phyloP scores from a whole-genome alignment of 257 asterid genomes.

The Ocimum tenuiflorum region DNA sequence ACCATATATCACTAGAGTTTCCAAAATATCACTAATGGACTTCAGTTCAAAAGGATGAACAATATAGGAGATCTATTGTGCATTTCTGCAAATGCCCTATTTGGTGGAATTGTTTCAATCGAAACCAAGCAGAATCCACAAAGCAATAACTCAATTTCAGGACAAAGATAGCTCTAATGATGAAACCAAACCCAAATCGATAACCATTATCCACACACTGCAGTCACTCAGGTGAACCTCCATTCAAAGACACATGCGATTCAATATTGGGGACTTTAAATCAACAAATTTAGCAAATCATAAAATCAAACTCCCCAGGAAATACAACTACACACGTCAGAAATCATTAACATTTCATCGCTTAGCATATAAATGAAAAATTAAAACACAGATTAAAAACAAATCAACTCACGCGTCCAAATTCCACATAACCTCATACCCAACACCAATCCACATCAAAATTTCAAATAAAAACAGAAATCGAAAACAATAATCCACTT shows the following conservation, averaged over 20 bases:
- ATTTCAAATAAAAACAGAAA: background rate
- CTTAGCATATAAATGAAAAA: background rate
- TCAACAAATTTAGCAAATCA: background rate
- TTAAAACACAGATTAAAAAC: background rate
- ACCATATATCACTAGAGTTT: background rate
- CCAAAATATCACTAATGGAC: background rate
- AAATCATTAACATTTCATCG: constrained; percentile 7
- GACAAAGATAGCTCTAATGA: background rate
- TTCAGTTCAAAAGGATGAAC: background rate
- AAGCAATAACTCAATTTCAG: background rate
- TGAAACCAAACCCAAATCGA: background rate
- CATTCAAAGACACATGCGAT: background rate
- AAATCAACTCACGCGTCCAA: background rate
- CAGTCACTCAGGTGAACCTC: constrained; percentile 6
- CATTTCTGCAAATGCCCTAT: background rate
- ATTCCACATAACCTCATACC: background rate
- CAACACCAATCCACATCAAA: constrained; percentile 1
- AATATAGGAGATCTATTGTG: background rate
- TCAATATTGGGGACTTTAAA: background rate
- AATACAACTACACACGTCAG: constrained; percentile 1
- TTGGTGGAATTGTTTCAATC: background rate
- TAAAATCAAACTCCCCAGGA: background rate
- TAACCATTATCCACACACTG: background rate
- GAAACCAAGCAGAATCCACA: constrained; percentile 12
- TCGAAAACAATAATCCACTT: background rate